These are phyloP conservation scores for Claviceps sp. DNA, from an alignment of 2,329 filamentous ascomycete species.

Conservation along the genomic window DNA sequence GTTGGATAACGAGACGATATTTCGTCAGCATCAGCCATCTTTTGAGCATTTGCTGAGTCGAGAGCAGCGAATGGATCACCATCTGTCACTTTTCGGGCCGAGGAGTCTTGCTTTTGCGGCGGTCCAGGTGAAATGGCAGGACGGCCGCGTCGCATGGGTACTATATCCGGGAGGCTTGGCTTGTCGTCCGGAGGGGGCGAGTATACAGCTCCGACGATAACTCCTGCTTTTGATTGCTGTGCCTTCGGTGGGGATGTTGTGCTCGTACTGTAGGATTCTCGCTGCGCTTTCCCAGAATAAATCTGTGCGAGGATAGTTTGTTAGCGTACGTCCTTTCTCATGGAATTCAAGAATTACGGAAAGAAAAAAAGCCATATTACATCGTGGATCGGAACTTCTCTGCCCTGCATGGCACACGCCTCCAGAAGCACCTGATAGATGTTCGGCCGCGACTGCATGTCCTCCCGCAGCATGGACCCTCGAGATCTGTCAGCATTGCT, in stretches of 20 bases:
- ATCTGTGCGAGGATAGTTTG: constrained; percentile 37
- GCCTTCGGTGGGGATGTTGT: constrained; percentile 28
- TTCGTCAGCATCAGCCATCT: constrained; percentile 52
- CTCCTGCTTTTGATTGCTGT: constrained; percentile 40
- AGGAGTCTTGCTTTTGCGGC: constrained; percentile 41
- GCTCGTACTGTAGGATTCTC: constrained; percentile 38
- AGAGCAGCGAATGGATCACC: constrained; percentile 85
- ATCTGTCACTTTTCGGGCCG: constrained; percentile 47
- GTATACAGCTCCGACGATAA: constrained; percentile 67
- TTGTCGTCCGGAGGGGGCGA: constrained; percentile 59
- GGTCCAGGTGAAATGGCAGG: constrained; percentile 25
- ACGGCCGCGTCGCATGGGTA: constrained; percentile 85
- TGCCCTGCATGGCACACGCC: constrained; percentile 77
- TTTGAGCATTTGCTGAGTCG: constrained; percentile 44
- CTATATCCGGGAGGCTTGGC: constrained; percentile 70
- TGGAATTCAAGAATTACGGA: neutral
- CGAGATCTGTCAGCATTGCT: neutral
- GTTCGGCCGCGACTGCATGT: constrained; percentile 65
- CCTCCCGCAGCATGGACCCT: constrained; percentile 86
- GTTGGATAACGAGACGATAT: constrained; percentile 77
- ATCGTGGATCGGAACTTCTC: constrained; percentile 77
- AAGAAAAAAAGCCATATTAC: constrained; percentile 36
- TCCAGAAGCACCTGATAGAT: constrained; percentile 89
- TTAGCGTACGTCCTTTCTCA: constrained; percentile 3
- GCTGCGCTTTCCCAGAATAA: constrained; percentile 50